Evolutionary conservation across 192 early-diverging fungal genomes (phyloP).

Genomic region (Podochytrium sp.): DNA sequence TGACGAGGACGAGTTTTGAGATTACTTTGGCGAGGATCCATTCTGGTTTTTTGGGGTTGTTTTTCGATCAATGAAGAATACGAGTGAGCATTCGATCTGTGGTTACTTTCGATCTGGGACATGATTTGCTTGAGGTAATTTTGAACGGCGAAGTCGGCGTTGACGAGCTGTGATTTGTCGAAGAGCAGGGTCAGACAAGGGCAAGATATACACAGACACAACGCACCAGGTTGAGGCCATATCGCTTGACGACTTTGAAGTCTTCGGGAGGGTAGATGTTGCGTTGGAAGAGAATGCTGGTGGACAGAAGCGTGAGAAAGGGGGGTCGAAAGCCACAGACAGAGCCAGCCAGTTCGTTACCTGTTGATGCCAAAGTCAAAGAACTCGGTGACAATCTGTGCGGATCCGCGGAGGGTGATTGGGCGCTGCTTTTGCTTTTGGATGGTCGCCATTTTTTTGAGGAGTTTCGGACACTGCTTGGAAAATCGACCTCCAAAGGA

Average conservation of each 20-base stretch:
- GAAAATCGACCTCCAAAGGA: no score
- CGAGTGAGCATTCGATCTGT: no score
- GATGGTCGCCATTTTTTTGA: slow-evolving; percentile 9
- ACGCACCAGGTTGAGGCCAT: slow-evolving; percentile 73
- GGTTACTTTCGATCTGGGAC: slow-evolving; percentile 77
- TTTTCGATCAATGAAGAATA: neutral
- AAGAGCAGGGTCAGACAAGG: neutral
- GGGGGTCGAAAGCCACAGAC: neutral
- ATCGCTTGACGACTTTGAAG: slow-evolving; percentile 84
- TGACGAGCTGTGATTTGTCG: slow-evolving; percentile 54
- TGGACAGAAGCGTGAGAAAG: neutral
- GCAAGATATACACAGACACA: neutral
- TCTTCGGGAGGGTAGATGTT: slow-evolving; percentile 88
- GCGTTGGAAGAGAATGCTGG: slow-evolving; percentile 88
- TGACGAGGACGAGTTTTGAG: slow-evolving; percentile 83
- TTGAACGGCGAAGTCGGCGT: slow-evolving; percentile 71
- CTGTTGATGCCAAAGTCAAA: slow-evolving; percentile 87
- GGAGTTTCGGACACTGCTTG: no score
- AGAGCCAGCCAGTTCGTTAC: slow-evolving; percentile 35
- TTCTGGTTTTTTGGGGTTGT: no score
- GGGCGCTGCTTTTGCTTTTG: slow-evolving; percentile 37
- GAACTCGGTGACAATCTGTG: slow-evolving; percentile 84
- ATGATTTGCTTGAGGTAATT: slow-evolving; percentile 78
- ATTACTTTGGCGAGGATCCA: slow-evolving; percentile 79
- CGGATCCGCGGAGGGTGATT: slow-evolving; percentile 85